Conservation (phyloP, 345 rosid species). For the Syzygium grande region DNA sequence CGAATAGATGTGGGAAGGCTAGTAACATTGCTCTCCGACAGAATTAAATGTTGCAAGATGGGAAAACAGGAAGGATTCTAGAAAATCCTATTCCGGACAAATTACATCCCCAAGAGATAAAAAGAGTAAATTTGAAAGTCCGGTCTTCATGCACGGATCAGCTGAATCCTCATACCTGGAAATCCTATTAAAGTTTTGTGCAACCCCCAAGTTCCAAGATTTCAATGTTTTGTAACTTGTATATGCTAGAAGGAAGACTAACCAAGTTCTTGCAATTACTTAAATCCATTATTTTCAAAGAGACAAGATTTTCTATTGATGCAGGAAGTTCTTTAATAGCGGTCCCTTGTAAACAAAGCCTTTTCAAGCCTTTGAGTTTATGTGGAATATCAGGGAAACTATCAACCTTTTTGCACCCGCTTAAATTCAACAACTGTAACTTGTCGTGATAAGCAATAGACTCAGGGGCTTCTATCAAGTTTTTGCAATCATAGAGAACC, state of each 20-base stretch:
- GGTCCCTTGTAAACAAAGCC: fast-evolving
- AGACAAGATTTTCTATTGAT: background rate
- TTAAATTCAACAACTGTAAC: background rate
- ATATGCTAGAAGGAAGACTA: background rate
- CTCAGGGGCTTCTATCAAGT: background rate
- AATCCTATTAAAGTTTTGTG: no score
- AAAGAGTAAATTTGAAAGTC: no score
- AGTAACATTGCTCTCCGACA: no score
- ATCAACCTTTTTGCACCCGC: background rate
- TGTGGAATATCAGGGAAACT: background rate
- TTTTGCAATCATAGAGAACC: background rate
- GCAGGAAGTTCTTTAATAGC: background rate
- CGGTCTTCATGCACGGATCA: no score
- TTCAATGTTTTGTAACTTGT: background rate
- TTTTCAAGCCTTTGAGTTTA: background rate
- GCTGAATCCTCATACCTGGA: no score
- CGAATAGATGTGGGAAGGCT: no score
- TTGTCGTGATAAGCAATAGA: background rate
- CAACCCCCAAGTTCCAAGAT: fast-evolving
- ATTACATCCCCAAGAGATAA: no score
- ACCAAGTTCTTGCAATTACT: fast-evolving
- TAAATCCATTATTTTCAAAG: fast-evolving
- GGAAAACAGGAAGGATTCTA: no score
- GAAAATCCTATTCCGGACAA: no score
- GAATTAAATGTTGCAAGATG: no score